These are phyloP conservation scores for Dioscorea alata DNA, from an alignment of 106 monocot genomes.

Conservation along the genomic window DNA sequence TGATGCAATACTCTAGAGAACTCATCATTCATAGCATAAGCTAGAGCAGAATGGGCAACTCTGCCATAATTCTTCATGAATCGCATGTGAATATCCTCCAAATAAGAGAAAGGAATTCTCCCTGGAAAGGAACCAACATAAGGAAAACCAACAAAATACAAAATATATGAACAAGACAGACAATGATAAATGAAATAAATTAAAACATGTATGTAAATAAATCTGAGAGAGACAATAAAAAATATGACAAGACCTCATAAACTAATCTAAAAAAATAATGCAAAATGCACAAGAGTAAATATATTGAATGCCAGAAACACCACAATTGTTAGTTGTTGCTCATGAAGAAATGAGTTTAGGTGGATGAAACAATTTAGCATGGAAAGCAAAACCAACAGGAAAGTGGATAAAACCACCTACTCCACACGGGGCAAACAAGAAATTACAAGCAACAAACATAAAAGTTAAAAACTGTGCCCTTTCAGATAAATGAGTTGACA, in stretches of 20 bases:
- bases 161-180: background rate
- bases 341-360: too few relatives aligned
- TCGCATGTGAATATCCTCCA: conserved; percentile 97
- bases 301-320: too few relatives aligned
- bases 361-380: too few relatives aligned
- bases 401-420: too few relatives aligned
- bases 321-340: too few relatives aligned
- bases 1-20: conserved; percentile 94
- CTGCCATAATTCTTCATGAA: conserved; percentile 97
- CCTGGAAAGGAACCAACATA: conserved; percentile 28
- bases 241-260: background rate
- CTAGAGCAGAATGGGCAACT: conserved; percentile 74
- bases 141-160: background rate
- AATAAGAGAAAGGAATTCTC: conserved; percentile 84
- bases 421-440: too few relatives aligned
- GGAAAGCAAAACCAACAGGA: too few relatives aligned
- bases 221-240: too few relatives aligned
- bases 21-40: conserved; percentile 99
- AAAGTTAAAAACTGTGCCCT: too few relatives aligned
- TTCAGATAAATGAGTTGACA: too few relatives aligned
- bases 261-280: background rate
- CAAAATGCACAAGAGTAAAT: background rate
- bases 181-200: background rate
- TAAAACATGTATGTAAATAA: background rate
- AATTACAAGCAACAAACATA: too few relatives aligned